These are phyloP conservation scores for Spathaspora gorwiae DNA, from an alignment of 805 yeast species.

Conservation along the genomic window DNA sequence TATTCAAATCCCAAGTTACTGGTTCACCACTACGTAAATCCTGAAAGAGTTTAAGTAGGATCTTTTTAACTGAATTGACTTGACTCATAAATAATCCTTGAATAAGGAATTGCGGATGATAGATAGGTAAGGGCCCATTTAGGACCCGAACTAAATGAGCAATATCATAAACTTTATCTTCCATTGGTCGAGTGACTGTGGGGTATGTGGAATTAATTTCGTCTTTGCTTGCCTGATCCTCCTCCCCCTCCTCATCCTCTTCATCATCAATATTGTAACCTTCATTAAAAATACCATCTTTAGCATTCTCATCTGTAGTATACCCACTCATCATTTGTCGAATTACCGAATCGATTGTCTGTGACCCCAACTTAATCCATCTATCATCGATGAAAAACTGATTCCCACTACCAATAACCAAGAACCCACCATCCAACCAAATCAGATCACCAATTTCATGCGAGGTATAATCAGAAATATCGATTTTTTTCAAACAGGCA, in stretches of 20 bases:
- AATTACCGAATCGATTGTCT: slow-evolving; percentile 50
- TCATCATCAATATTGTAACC: neutral
- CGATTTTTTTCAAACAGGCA: slow-evolving; percentile 68
- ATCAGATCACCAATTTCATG: slow-evolving; percentile 85
- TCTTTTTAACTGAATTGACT: slow-evolving; percentile 47
- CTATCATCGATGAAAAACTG: slow-evolving; percentile 83
- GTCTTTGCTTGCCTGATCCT: neutral
- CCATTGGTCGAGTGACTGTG: slow-evolving; percentile 5
- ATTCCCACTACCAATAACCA: slow-evolving; percentile 85
- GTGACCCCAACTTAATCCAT: slow-evolving; percentile 31
- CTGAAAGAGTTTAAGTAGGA: slow-evolving; percentile 51
- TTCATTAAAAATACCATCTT: too few species aligned
- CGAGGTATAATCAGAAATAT: slow-evolving; percentile 64
- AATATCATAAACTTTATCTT: slow-evolving; percentile 36
- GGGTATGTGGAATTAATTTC: slow-evolving; percentile 15
- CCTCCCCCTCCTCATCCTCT: slow-evolving; percentile 2
- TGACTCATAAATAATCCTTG: slow-evolving; percentile 68
- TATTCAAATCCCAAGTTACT: slow-evolving; percentile 31
- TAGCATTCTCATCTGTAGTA: slow-evolving; percentile 2
- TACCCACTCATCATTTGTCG: slow-evolving; percentile 33
- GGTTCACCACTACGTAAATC: slow-evolving; percentile 39
- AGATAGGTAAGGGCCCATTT: slow-evolving; percentile 86
- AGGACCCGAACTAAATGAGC: slow-evolving; percentile 69
- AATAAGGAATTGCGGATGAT: slow-evolving; percentile 84
- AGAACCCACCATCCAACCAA: slow-evolving; percentile 76